Evolutionary conservation across 352 stramenopile species (phyloP), one percentile per base, ranked within the genome.

Genomic region (Peronospora destructor): DNA sequence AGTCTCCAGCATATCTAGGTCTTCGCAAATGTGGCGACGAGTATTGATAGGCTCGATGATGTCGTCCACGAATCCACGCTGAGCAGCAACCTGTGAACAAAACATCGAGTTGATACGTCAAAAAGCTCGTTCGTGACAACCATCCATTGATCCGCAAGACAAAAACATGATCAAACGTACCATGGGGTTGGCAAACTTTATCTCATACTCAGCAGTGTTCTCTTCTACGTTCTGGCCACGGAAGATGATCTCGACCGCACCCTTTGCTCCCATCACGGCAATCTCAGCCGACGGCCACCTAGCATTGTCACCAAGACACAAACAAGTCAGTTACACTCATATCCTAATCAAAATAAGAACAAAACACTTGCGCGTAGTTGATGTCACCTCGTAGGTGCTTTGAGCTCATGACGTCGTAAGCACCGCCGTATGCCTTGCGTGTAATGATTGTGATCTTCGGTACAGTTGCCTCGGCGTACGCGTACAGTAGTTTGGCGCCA

Each of bases 371-470:
- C 66, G 96, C 87, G 68, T 98, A 98, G 71, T 99, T 99, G 50
- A 92, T 85, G 84, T 99, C 96, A 8, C 86, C 94, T 32, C 88
- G 83, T 39, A 99, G 71, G 69, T 99, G 96, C 79, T 99, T 98
- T 47, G 89, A 98, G 49, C 80, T 86, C 96, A 99, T 99, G 29
- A 99, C 94, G 68, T 99, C 95, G 72, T 99, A 99, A 3, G 96
- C 95, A 33, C 96, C 96, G 46, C 96, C 96, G 68, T 99, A 99
- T 16, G 95, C 95, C 64, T 99, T 99, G 28, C 96, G 81, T 17
- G 94, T 98, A 69, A 99, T 99, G 23, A 99, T 94, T 14, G 95
- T 99, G 61, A 95, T 82, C 68, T 99, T 99, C n/a, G 96, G 95
- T 39, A 99, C 95, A 10, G 88, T 98, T 16, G 95, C 95, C 63